Base-by-base conservation (phyloP, 164 flowering plant genomes). In the Aristolochia californica region DNA sequence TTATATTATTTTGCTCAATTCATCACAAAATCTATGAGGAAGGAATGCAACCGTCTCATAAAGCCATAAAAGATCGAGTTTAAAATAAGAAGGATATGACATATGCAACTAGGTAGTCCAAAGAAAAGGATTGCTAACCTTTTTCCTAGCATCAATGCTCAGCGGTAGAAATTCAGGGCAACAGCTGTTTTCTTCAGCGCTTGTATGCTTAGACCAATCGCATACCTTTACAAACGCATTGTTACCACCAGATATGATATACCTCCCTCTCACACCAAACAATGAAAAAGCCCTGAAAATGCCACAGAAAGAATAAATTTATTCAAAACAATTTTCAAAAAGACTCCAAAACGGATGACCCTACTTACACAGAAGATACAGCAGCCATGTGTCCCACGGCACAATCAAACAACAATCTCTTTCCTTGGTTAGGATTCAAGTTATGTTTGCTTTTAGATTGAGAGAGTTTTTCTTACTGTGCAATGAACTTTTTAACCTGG, bases 211-310 rank as follows among this genome's bases (percentile, higher is more conserved):
- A 22, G 75, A 75, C 80, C 78, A 84, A 73, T 90, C 81, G 97
- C 99, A 94, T 5, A 86, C 75, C 72, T 90, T 90, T 34, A 90
- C 85, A 1, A 64, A 68, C 66, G 80, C 82, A 67, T 87, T 97
- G 72, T 90, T 85, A 43, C 95, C 96, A 52, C 97, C 95, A 0
- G 95, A 90, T 57, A 88, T 60, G 60, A 90, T 68, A 65, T 74
- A 79, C 66, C 72, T 83, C 53, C 99, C 99, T 75, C 62, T 84
- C 80, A 88, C 91, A 24, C 91, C 95, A 69, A 90, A 90, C 68
- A 58, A 53, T 17, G 97, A 85, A 75, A 90, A 85, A 48, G 84
- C 73, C 78, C 91, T 84, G 80, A 62, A 68, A 30, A 25, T 57
- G 45, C 47, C 28, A 23, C 1, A 57, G 50, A 56, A 18, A 53